Percentiles rank a stretch among this genome's conserved stretches.
These are phyloP conservation scores for Suhomyces maxii DNA, from an alignment of 1,139 yeast genomes.

Conservation along the genomic window DNA sequence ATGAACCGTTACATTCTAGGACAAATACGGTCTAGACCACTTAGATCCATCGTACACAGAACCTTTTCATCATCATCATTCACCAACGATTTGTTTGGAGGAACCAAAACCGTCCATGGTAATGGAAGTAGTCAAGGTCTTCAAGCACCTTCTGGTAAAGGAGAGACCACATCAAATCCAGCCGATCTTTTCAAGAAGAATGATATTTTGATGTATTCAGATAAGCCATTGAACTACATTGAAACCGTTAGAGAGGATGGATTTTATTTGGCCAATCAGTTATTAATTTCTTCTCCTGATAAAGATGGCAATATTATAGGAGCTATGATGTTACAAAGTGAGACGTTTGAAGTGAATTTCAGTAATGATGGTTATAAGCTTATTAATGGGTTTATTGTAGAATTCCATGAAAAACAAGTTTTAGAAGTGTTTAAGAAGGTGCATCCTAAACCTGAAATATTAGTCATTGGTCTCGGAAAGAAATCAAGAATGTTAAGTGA, in stretches of 20 bases:
- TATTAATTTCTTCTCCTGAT: conserved; percentile 48
- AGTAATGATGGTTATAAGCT: conserved; percentile 35
- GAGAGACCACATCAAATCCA: conserved; percentile 45
- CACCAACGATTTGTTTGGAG: conserved; percentile 28
- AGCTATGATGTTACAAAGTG: conserved; percentile 60
- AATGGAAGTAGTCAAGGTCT: conserved; percentile 15
- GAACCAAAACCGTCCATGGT: conserved; percentile 23
- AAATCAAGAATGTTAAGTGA: conserved; percentile 64
- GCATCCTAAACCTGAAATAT: conserved; percentile 76
- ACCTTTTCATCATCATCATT: neutral
- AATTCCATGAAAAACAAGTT: conserved; percentile 35
- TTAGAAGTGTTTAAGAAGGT: conserved; percentile 54
- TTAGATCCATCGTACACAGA: neutral
- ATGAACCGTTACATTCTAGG: neutral
- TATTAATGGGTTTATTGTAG: conserved; percentile 46
- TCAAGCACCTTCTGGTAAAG: conserved; percentile 39
- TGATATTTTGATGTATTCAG: conserved; percentile 45
- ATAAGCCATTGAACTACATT: conserved; percentile 46
- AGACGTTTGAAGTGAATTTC: conserved; percentile 61
- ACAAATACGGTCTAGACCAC: neutral
- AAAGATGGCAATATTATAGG: conserved; percentile 48
- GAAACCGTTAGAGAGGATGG: conserved; percentile 44
- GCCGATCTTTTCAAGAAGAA: conserved; percentile 47
- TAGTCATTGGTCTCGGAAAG: conserved; percentile 69
- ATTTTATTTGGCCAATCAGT: conserved; percentile 40